Evolutionary conservation across 208 protist genomes (phyloP), one percentile per base, ranked within the genome.

Genomic region (Acanthamoeba culbertsoni): DNA sequence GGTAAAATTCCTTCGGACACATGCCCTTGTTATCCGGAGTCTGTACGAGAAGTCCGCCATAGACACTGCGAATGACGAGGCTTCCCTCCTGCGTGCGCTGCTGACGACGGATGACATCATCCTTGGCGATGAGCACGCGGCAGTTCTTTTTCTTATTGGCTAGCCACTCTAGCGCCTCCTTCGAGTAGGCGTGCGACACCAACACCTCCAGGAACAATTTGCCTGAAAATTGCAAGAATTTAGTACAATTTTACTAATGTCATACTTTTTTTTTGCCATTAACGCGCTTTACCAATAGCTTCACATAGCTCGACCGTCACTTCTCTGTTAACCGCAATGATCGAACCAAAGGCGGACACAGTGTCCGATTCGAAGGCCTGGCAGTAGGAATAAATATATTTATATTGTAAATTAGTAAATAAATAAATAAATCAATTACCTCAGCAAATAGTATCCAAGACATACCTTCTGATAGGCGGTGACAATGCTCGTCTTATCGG

Each of bases 301-400:
- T 82, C 86, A 23, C 40, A 48, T 12, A 92, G 59, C 57, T 92
- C 86, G 0, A 82, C 55, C 3, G 48, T 73, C 12, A 92, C 40
- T 35, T 92, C 86, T 8, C 59, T 0, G 86, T 92, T 92, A 12
- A 79, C 46, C 43, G 55, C 86, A 23, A 92, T 92, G 86, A 92
- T 92, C 16, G 86, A 92, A 65, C 94, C 94, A 45, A 94, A 95
- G 0, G 94, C 94, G 1, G 86, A 93, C 48, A 94, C 90, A 10
- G 86, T 46, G 59, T 95, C 94, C 40, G 77, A 79, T 35, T 79
- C 88, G 28, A 95, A 93, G 1, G 94, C 94, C 37, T 93, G 62
- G 42, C n/a, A n/a, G n/a, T n/a, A n/a, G n/a, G n/a, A n/a, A n/a
- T 8, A 10, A 33, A 5, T 65, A 5, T 37, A 5, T 65, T 35